Evolutionary conservation across 306 rosid genomes (phyloP), one percentile per base, ranked within the genome.

Genomic region (Acacia acuminata): DNA sequence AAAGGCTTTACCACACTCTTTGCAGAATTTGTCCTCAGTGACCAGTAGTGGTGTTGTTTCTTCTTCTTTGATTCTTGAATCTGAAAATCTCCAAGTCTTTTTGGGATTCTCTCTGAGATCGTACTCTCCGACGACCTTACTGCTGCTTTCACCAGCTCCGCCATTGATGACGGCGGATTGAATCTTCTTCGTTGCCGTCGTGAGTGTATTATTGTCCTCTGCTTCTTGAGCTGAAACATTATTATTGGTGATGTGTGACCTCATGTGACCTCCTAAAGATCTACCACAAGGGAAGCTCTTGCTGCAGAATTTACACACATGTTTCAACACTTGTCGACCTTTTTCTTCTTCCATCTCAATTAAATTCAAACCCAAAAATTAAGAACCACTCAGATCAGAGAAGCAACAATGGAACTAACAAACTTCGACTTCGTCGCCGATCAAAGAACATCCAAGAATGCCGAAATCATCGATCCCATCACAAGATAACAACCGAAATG

Each of bases 231-330:
- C 27, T 65, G 89, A 81, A 50, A 77, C 61, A 83, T 77, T 48
- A 48, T 48, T 48, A 10, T 48, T 88, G 81, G 77, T 88, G 69
- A 89, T 70, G 82, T 95, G 98, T 82, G 97, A 95, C 94, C 94
- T 95, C 96, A 95, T 92, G 87, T 95, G 98, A 36, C 97, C 97
- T 44, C 98, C 98, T 81, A 95, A 86, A 17, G 98, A 93, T 95
- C 98, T 92, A 0, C 95, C 98, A 77, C 97, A 90, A 44, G 92
- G 92, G 76, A 95, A 95, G 47, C 88, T 86, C 90, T 89, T 95
- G 85, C 73, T 80, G 85, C 98, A 95, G 88, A 89, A 88, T 86
- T 95, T 95, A 92, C 98, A 94, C 24, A 78, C 84, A 71, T 94
- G 90, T 86, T 89, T 89, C 27, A 86, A 63, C 77, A 78, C 27